phyloP scores from a whole-genome alignment of 2,329 filamentous ascomycete genomes.

The Emericellopsis cladophorae region DNA sequence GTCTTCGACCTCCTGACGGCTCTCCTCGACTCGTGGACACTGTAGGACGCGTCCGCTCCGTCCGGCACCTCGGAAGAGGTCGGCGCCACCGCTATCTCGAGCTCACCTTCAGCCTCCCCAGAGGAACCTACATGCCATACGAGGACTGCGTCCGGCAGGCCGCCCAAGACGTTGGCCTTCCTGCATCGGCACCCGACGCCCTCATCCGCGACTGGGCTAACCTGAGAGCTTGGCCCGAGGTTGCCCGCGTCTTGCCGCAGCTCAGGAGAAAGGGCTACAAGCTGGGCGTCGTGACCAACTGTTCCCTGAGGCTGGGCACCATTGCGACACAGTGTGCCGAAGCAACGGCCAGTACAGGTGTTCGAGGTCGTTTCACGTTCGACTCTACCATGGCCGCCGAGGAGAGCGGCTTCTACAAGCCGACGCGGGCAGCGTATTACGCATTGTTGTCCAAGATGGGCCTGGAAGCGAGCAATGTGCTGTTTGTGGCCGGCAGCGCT shows the following conservation, averaged over 20 bases:
- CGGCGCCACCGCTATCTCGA: constrained; percentile 22
- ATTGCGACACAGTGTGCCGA: constrained; percentile 6
- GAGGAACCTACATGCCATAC: constrained; percentile 17
- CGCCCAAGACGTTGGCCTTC: constrained; percentile 15
- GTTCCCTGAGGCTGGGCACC: constrained; percentile 17
- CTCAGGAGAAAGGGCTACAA: constrained; percentile 14
- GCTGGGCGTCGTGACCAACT: constrained; percentile 24
- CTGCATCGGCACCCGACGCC: constrained; percentile 11
- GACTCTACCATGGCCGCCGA: constrained; percentile 22
- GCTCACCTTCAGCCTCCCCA: constrained; percentile 17
- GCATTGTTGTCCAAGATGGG: constrained; percentile 14
- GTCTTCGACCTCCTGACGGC: constrained; percentile 27
- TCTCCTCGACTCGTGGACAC: constrained; percentile 23
- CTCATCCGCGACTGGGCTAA: constrained; percentile 14
- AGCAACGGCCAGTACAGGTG: neutral
- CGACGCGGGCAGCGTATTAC: constrained; percentile 16
- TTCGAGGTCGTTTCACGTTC: constrained; percentile 9
- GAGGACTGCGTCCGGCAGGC: constrained; percentile 15
- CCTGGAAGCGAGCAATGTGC: constrained; percentile 11
- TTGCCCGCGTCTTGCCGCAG: constrained; percentile 5
- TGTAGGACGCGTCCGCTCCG: constrained; percentile 20
- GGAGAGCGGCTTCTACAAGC: constrained; percentile 26
- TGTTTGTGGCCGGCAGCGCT: constrained; percentile 25
- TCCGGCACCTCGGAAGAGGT: constrained; percentile 10
- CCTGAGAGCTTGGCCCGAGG: constrained; percentile 13